Base-by-base conservation (phyloP, 257 asterid species). In the Knoxia roxburghii region DNA sequence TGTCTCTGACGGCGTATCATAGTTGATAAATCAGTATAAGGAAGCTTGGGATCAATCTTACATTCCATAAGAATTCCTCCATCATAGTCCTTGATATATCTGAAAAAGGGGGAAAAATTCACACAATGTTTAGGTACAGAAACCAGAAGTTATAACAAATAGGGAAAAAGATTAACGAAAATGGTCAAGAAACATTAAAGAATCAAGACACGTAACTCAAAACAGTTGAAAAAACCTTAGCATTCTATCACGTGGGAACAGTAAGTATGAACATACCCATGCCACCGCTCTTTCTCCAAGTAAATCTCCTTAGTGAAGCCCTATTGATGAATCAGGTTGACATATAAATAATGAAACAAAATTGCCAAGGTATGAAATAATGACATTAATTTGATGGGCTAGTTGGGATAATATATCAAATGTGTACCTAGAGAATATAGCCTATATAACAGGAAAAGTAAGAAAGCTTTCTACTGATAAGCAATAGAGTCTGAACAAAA, bases 31-130 rank as follows among this genome's bases (percentile, higher is more conserved):
- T 94, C 93, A 60, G 96, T 94, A 64, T 88, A 94, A 2, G 99
- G 99, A 80, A 94, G 95, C 80, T 94, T 94, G 17, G 97, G 99
- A 72, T 94, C 95, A 53, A 94, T 94, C 77, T 78, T 89, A 82
- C 99, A 94, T 79, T 94, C 99, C 99, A 94, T 94, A 73, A 94
- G 99, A 75, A 90, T 83, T 59, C 97, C 99, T 53, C 99, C 99
- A 58, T 94, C 99, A 52, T 94, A 94, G 76, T 94, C 99, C 81
- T 94, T 94, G 60, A 94, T 94, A 68, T 85, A 90, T 64, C 99
- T 90, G 83, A 69, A 69, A 65, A 65, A 52, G 71, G 63, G 61
- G 49, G 46, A 68, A 26, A 73, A 56, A 32, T 65, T 13, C 67
- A 68, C 21, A 68, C 57, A 24, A 33, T 43, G 39, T 68, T 62